Base-by-base conservation (phyloP, 129 eudicot genomes). In the Apium graveolens region DNA sequence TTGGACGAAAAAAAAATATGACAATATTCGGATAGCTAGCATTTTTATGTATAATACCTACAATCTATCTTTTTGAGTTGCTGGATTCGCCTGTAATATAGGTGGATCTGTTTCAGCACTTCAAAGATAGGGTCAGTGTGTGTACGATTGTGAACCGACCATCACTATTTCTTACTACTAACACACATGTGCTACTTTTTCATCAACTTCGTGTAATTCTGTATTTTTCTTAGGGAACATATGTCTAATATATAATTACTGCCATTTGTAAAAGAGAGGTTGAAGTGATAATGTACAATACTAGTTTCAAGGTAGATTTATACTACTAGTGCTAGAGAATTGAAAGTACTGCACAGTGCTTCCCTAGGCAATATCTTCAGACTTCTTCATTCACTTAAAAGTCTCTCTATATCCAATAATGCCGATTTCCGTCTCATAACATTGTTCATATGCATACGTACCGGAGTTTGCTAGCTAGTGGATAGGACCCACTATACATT, bases 201-300 rank as follows among this genome's bases (percentile, higher is more conserved):
- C 66, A 57, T 57, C 66, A 57, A 57, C 66, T n/a, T 2, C 11
- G n/a, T 10, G 66, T n/a, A 21, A 26, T 53, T 5, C 31, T 24
- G 66, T n/a, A 57, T 57, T 2, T 38, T 1, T 38, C 5, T 35
- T 35, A 35, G 38, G 38, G 11, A 24, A 27, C 27, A 62, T 27
- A 26, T 27, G 34, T 27, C 4, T 11, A 29, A n/a, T 60, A 60
- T 3, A 24, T 27, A 63, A 31, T 63, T 63, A 11, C 70, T 63
- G 70, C 7, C 38, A 69, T 69, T 13, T 69, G 74, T n/a, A 8
- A 73, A 73, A 26, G n/a, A 73, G 13, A 73, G 11, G 60, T 43
- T 11, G 60, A 73, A 73, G 77, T 73, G 77, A 73, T 73, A 73
- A 73, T 73, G 60, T 44, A 73, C 57, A 73, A 43, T 43, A 73